These are phyloP conservation scores for Tripidium arundinaceum DNA, from an alignment of 202 grass and related monocot species.

Conservation along the genomic window DNA sequence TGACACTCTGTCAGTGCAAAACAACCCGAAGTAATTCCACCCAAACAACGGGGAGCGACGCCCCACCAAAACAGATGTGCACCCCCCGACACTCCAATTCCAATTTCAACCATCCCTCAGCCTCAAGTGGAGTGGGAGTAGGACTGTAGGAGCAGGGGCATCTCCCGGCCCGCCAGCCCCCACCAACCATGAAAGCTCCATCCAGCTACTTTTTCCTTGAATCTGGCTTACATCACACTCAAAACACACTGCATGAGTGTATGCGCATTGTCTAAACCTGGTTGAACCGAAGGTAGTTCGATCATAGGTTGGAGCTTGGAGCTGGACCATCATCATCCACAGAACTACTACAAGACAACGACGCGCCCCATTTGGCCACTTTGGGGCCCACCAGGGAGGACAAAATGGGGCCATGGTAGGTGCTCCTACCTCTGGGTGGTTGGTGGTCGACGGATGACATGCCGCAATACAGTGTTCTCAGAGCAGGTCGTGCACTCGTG, in stretches of 20 bases:
- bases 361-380: neutral
- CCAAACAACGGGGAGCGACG: too few species aligned
- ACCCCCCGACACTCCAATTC: too few species aligned
- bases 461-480: neutral
- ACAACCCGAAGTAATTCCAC: too few species aligned
- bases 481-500: neutral
- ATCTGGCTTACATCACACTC: constrained; percentile 55
- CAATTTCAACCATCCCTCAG: too few species aligned
- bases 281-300: too few species aligned
- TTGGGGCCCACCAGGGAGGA: constrained; percentile 23
- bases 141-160: neutral
- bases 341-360: too few species aligned
- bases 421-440: constrained; percentile 53
- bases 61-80: too few species aligned
- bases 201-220: constrained; percentile 32
- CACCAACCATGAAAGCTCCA: constrained; percentile 55
- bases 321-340: neutral
- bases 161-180: constrained; percentile 17
- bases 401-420: constrained; percentile 33
- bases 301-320: neutral
- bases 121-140: neutral
- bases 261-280: neutral
- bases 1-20: neutral
- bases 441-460: constrained; percentile 31
- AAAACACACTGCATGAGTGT: constrained; percentile 1